Evolutionary conservation across 257 asterid genomes (phyloP).

Genomic region (Lycium barbarum): DNA sequence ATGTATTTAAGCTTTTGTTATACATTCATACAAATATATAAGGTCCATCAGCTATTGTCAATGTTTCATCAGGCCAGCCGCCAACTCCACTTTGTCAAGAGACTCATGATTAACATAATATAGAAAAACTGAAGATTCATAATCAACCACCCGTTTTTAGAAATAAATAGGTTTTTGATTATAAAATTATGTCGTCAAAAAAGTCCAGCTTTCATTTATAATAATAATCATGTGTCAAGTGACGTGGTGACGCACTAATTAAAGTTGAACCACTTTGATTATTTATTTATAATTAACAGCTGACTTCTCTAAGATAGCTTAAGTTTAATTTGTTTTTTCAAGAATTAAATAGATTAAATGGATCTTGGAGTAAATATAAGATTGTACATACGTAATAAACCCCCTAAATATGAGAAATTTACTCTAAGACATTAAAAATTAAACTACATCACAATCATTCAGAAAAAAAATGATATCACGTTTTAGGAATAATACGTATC

Average conservation of each 20-base stretch:
- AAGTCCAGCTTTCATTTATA: not conserved
- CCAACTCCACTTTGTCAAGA: slow-evolving; percentile 1
- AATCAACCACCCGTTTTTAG: not conserved
- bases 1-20: no score
- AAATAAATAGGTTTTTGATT: slow-evolving; percentile 26
- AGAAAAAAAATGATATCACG: not conserved
- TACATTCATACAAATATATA: no score
- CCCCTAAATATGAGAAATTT: not conserved
- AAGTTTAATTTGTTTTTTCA: not conserved
- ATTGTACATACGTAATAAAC: not conserved
- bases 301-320: not conserved
- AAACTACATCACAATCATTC: not conserved
- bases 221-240: not conserved
- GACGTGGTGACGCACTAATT: slow-evolving; percentile 29
- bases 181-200: not conserved
- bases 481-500: not conserved
- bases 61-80: slow-evolving; percentile 10
- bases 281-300: slow-evolving; percentile 27
- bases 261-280: slow-evolving; percentile 16
- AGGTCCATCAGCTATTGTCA: not conserved
- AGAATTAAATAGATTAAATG: not conserved
- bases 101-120: not conserved
- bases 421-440: not conserved
- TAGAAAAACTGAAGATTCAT: not conserved
- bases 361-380: not conserved